Conservation (phyloP, 2,329 filamentous ascomycete genomes). For the Ophiocordyceps camponoti-rufipedis region DNA sequence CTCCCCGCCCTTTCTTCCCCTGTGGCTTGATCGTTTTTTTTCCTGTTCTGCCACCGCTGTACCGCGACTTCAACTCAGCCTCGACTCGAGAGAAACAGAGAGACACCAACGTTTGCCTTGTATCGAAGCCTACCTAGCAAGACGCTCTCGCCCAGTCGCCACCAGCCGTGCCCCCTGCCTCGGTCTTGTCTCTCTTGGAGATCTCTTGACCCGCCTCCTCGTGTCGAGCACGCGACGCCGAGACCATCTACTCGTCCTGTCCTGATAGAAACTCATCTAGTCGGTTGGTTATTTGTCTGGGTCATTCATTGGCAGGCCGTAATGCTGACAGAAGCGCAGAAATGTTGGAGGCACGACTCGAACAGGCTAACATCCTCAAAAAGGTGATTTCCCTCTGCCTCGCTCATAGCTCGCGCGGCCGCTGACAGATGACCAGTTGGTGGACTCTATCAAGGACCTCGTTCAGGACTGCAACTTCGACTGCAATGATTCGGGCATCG, state of each 20-base stretch:
- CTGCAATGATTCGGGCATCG: constrained; percentile 98
- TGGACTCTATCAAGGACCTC: constrained; percentile 97
- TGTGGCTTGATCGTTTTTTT: neutral
- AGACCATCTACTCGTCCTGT: neutral
- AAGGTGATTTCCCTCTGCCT: constrained; percentile 43
- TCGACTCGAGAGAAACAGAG: neutral
- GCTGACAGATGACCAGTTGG: constrained; percentile 40
- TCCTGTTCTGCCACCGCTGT: neutral
- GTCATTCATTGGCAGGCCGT: neutral
- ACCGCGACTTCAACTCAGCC: too few relatives aligned
- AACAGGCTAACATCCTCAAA: constrained; percentile 87
- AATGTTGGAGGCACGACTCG: constrained; percentile 94
- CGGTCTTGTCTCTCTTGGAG: neutral
- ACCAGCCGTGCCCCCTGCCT: neutral
- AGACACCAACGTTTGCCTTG: neutral
- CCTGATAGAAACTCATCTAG: neutral
- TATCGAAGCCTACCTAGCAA: neutral
- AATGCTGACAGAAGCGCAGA: constrained; percentile 12
- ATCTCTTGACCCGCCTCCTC: neutral
- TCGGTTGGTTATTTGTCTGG: neutral
- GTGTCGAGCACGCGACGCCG: neutral
- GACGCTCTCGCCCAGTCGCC: neutral
- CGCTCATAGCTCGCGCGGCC: neutral
- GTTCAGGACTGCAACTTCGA: constrained; percentile 99
- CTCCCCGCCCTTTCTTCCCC: constrained; percentile 2